Evolutionary conservation across 2,329 filamentous ascomycete species (phyloP), one percentile per base, ranked within the genome.

Genomic region (Zymoseptoria pseudotritici): DNA sequence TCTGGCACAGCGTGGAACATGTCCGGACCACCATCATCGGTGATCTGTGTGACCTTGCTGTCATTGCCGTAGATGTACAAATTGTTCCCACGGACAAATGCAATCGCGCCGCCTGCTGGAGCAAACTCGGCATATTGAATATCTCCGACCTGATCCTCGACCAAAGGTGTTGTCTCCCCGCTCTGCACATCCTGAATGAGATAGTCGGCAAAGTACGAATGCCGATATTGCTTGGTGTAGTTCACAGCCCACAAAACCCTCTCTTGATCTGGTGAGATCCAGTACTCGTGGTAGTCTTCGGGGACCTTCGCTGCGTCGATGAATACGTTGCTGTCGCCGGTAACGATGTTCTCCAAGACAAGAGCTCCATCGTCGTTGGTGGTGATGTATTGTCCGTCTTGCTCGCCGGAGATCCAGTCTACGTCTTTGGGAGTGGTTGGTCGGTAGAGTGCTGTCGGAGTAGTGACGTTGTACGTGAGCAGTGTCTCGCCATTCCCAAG

Each of bases 141-240:
- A 66, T 88, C 85, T 11, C 83, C 85, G 1, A 72, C 76, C 62
- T 87, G 85, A 59, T 84, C 82, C 0, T 79, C 74, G 0, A 85
- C 80, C 0, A 89, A 76, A 0, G 85, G 79, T 3, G 77, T 77
- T 0, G 80, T 75, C 58, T 80, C 71, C 22, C 83, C 83, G 0
- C 79, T 82, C n/a, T 76, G 77, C 10, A 87, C 80, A 63, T 88
- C 82, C 53, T 86, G 79, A 20, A 89, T 75, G 52, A 83, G 80
- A 71, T 89, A 89, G 69, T 88, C 80, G 36, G 86, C 82, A 69
- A 85, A 86, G 49, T 85, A 88, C 5, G 86, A 86, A 73, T 88
- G 76, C 1, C 86, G 83, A 67, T 89, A 88, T 70, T 86, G 82
- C 72, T 87, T 86, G 13, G 83, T 88, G 70, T 83, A 80, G 67